Evolutionary conservation across 2,329 filamentous ascomycete genomes (phyloP).

Genomic region (Fusarium sulawesiense): DNA sequence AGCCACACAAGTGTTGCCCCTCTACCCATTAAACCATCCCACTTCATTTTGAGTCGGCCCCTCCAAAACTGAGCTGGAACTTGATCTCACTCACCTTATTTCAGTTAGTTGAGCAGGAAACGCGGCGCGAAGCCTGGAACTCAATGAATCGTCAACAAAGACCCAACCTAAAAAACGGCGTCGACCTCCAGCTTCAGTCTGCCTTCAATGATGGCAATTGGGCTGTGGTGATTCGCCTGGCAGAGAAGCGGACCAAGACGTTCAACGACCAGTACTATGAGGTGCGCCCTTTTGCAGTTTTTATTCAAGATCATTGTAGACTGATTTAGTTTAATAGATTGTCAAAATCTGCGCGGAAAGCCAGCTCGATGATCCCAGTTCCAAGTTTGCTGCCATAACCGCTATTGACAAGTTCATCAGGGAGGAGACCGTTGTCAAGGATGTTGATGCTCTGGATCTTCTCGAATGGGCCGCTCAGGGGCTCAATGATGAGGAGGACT

Average conservation of each 20-base stretch:
- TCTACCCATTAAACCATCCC: constrained; percentile 32
- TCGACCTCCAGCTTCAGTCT: constrained; percentile 66
- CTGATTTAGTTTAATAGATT: constrained; percentile 48
- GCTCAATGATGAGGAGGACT: constrained; percentile 54
- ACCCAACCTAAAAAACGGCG: constrained; percentile 59
- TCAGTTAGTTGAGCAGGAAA: constrained; percentile 19
- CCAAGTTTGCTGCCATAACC: constrained; percentile 58
- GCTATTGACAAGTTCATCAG: constrained; percentile 60
- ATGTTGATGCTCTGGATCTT: constrained; percentile 64
- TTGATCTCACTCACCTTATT: constrained; percentile 32
- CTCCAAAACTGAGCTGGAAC: constrained; percentile 33
- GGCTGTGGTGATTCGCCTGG: constrained; percentile 62
- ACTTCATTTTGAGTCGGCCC: constrained; percentile 38
- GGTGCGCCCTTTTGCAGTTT: constrained; percentile 48
- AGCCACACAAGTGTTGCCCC: constrained; percentile 28
- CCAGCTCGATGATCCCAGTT: constrained; percentile 61
- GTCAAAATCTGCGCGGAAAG: constrained; percentile 64
- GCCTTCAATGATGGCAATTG: constrained; percentile 67
- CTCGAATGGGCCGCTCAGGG: constrained; percentile 65
- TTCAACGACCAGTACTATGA: constrained; percentile 68
- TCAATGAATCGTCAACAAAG: constrained; percentile 51
- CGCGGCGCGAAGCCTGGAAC: constrained; percentile 18
- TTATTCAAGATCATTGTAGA: not conserved
- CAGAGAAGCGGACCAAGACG: constrained; percentile 61
- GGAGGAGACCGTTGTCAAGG: constrained; percentile 59